Conservation (phyloP, 2,329 filamentous ascomycete genomes). For the Diaporthe sp. region DNA sequence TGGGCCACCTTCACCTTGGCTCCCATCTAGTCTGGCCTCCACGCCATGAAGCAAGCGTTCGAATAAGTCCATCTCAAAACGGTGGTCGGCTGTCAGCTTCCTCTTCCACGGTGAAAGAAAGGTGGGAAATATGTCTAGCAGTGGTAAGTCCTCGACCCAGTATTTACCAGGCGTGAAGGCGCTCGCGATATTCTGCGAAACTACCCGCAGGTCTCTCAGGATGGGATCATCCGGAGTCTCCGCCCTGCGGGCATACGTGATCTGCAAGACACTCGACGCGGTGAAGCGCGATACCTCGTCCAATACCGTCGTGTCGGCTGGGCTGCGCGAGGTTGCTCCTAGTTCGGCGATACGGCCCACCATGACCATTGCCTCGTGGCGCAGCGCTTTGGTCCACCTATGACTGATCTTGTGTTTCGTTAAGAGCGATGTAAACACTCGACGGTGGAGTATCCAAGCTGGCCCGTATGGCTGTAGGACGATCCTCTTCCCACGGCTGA, state of each 20-base stretch:
- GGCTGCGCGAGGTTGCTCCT: too few relatives aligned
- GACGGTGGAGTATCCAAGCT: conserved; percentile 34
- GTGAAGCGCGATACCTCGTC: conserved; percentile 41
- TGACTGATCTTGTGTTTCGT: conserved; percentile 30
- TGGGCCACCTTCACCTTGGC: too few relatives aligned
- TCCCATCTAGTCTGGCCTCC: background rate
- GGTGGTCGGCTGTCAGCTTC: conserved; percentile 34
- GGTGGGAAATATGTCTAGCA: conserved; percentile 29
- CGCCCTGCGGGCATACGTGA: conserved; percentile 38
- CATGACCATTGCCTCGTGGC: conserved; percentile 36
- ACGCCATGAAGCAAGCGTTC: conserved; percentile 21
- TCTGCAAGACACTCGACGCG: conserved; percentile 40
- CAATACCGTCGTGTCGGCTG: background rate
- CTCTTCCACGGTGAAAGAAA: conserved; percentile 37
- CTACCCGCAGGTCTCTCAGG: conserved; percentile 18
- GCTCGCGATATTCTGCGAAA: conserved; percentile 35
- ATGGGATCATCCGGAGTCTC: conserved; percentile 24
- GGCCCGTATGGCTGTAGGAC: conserved; percentile 37
- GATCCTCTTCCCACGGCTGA: conserved; percentile 37
- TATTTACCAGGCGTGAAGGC: conserved; percentile 38
- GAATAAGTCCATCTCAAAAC: conserved; percentile 32
- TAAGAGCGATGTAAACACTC: conserved; percentile 34
- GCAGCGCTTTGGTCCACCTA: conserved; percentile 32
- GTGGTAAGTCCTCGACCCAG: conserved; percentile 34
- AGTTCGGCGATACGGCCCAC: conserved; percentile 28